Evolutionary conservation across 768 basidiomycete species (phyloP).

Genomic region (Auricularia heimuer): DNA sequence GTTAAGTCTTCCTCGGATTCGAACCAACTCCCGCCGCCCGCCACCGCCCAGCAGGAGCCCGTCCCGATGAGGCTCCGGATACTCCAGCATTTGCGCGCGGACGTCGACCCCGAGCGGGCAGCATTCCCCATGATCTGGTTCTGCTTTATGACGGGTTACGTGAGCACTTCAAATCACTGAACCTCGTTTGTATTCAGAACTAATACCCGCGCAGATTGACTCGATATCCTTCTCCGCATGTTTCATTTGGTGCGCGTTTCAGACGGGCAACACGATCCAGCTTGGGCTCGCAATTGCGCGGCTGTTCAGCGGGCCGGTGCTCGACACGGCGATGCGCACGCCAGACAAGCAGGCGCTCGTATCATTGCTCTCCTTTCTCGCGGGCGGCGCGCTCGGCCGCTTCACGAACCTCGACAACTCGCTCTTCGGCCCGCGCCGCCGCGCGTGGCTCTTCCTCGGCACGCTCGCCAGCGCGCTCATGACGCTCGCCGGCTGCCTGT

Average conservation of each 20-base stretch:
- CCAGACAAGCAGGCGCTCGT: constrained; percentile 78
- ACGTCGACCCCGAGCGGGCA: constrained; percentile 7
- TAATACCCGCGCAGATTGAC: constrained; percentile 23
- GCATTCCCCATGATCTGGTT: constrained; percentile 9
- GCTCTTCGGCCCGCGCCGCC: constrained; percentile 52
- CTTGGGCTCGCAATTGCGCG: constrained; percentile 73
- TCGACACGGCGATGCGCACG: constrained; percentile 55
- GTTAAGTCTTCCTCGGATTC: too few relatives aligned
- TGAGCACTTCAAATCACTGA: background rate
- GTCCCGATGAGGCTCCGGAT: background rate
- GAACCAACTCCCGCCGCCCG: constrained; percentile 2
- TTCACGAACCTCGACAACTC: constrained; percentile 35
- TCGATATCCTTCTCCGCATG: constrained; percentile 67
- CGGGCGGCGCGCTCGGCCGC: constrained; percentile 69
- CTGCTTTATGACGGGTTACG: constrained; percentile 16
- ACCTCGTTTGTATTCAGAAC: background rate
- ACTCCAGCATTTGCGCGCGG: constrained; percentile 2
- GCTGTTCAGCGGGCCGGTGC: constrained; percentile 38
- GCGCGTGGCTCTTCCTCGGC: constrained; percentile 62
- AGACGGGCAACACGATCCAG: constrained; percentile 52
- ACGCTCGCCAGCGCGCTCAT: constrained; percentile 68
- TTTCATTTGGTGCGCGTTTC: constrained; percentile 80
- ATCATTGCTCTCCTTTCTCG: constrained; percentile 67
- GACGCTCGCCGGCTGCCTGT: constrained; percentile 62
- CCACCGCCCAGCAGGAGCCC: background rate